These are phyloP conservation scores for Rhizophlyctis rosea DNA, from an alignment of 192 early-diverging fungal species.

Conservation along the genomic window DNA sequence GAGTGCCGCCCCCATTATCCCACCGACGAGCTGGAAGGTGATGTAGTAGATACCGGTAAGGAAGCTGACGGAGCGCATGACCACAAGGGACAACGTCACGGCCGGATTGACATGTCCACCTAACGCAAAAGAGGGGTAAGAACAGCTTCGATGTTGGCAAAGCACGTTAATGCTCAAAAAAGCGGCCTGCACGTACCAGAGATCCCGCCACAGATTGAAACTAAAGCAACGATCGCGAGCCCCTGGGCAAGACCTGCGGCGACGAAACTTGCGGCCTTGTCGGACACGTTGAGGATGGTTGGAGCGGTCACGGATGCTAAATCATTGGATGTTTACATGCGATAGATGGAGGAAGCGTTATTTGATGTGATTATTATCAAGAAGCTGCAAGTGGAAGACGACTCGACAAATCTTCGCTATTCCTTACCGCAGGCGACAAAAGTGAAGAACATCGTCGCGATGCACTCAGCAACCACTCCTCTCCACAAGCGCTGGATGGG, in stretches of 20 bases:
- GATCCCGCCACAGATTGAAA: conserved; percentile 7
- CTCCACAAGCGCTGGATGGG: conserved; percentile 4
- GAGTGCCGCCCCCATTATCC: conserved; percentile 13
- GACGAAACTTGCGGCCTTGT: not conserved
- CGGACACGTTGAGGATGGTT: not conserved
- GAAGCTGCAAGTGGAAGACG: not conserved
- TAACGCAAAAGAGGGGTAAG: too few species aligned
- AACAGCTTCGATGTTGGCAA: too few species aligned
- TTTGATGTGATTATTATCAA: not conserved
- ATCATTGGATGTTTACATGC: not conserved
- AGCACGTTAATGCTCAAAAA: too few species aligned
- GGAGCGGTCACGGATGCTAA: conserved; percentile 7
- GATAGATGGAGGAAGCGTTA: not conserved
- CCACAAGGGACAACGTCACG: conserved; percentile 18
- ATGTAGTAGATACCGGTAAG: conserved; percentile 13
- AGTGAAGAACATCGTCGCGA: conserved; percentile 19
- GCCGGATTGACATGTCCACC: conserved; percentile 25
- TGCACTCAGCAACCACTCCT: conserved; percentile 14
- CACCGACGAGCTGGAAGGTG: conserved; percentile 12
- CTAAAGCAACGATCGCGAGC: conserved; percentile 13
- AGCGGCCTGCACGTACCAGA: too few species aligned
- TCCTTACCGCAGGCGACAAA: conserved; percentile 18
- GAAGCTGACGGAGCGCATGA: conserved; percentile 13
- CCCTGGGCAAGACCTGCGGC: conserved; percentile 16
- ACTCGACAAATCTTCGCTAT: not conserved